These are phyloP conservation scores for Paraphaeosphaeria sporulosa DNA, from an alignment of 2,329 filamentous ascomycete genomes.

Conservation along the genomic window DNA sequence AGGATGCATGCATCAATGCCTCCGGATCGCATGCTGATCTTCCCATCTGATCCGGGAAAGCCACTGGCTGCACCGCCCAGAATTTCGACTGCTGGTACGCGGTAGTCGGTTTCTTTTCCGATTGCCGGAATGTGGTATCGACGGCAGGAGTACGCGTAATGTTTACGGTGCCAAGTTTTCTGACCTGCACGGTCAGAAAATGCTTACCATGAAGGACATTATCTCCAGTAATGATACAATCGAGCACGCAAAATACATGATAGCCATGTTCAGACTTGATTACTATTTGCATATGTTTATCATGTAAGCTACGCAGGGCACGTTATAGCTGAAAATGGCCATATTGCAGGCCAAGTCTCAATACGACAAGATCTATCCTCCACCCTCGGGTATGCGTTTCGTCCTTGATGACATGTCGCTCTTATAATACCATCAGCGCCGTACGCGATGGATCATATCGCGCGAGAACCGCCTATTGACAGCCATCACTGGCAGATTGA, in stretches of 20 bases:
- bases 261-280: neutral
- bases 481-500: neutral
- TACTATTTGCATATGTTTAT: neutral
- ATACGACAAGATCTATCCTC: too few relatives aligned
- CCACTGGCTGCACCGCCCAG: neutral
- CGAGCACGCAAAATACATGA: neutral
- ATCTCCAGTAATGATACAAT: neutral
- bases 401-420: too few relatives aligned
- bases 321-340: too few relatives aligned
- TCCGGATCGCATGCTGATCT: neutral
- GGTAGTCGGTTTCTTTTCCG: neutral
- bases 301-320: neutral
- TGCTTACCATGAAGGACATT: neutral
- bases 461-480: neutral
- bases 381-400: too few relatives aligned
- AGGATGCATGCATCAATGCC: neutral
- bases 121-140: neutral
- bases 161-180: slow-evolving; percentile 5
- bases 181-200: slow-evolving; percentile 8
- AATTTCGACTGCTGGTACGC: neutral
- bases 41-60: neutral
- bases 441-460: neutral
- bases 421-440: neutral
- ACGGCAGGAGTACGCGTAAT: neutral
- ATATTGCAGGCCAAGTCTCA: too few relatives aligned